Conservation (phyloP, 2,329 filamentous ascomycete genomes). For the Pestalotiopsis sp. region DNA sequence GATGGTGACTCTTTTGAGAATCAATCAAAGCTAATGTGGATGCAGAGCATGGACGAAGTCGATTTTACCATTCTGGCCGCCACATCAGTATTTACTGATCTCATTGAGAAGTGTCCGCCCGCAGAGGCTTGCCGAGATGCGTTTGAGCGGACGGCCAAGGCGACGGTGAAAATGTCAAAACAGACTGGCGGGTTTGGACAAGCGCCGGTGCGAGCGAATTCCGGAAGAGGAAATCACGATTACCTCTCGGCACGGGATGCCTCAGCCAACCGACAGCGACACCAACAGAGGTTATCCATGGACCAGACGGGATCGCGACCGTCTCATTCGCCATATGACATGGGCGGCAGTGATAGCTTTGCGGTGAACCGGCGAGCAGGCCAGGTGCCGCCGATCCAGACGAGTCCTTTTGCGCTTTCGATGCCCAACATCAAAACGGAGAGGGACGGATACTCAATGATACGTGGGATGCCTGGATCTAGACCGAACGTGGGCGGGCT, state of each 20-base stretch:
- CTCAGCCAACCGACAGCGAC: slow-evolving; percentile 28
- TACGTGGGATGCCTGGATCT: slow-evolving; percentile 42
- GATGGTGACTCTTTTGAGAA: slow-evolving; percentile 3
- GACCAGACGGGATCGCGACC: slow-evolving; percentile 25
- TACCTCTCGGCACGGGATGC: slow-evolving; percentile 32
- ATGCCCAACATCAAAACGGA: slow-evolving; percentile 38
- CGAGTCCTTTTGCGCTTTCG: slow-evolving; percentile 28
- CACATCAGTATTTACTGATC: slow-evolving; percentile 86
- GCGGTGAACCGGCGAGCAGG: slow-evolving; percentile 14
- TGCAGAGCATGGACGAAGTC: slow-evolving; percentile 86
- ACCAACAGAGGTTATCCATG: slow-evolving; percentile 18
- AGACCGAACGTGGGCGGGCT: slow-evolving; percentile 34
- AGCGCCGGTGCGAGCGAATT: slow-evolving; percentile 30
- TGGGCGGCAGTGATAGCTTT: slow-evolving; percentile 22
- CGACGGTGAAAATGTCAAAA: slow-evolving; percentile 92
- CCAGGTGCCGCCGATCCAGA: slow-evolving; percentile 24
- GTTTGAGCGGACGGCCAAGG: slow-evolving; percentile 92
- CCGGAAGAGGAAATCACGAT: slow-evolving; percentile 24
- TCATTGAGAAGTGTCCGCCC: slow-evolving; percentile 93
- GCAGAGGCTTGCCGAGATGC: slow-evolving; percentile 94
- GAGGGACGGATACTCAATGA: slow-evolving; percentile 37
- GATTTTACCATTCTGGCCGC: slow-evolving; percentile 94
- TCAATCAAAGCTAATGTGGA: slow-evolving; percentile 25
- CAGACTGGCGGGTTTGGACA: slow-evolving; percentile 80
- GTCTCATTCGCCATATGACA: slow-evolving; percentile 16